These are phyloP conservation scores for Mesembryanthemum crystallinum DNA, from an alignment of 148 eudicot species.

Conservation along the genomic window DNA sequence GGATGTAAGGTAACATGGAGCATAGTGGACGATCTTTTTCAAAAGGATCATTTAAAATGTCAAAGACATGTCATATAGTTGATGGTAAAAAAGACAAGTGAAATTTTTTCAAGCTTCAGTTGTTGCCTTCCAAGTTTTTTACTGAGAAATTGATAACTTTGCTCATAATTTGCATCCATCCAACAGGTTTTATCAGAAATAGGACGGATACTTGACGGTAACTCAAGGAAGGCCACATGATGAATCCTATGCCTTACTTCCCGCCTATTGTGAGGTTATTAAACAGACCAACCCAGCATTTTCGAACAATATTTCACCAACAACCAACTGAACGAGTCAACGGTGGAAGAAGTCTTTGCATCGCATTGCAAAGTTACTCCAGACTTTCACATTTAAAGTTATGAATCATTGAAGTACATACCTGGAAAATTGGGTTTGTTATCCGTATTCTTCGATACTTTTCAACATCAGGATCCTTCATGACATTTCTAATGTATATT, in stretches of 20 bases:
- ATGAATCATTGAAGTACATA: conserved; percentile 19
- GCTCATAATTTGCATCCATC: background rate
- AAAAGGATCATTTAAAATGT: too few species aligned
- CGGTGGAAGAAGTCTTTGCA: background rate
- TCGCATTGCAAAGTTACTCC: background rate
- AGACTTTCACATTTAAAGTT: background rate
- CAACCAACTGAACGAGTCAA: background rate
- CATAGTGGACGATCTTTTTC: too few species aligned
- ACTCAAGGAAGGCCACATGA: background rate
- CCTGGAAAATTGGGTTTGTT: conserved; percentile 74
- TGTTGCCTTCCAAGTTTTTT: background rate
- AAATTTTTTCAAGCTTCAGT: background rate
- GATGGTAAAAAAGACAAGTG: background rate
- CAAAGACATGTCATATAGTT: too few species aligned
- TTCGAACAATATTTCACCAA: too few species aligned
- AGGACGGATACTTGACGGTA: background rate
- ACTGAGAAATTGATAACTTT: too few species aligned
- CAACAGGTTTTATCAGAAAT: background rate
- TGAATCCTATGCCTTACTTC: too few species aligned
- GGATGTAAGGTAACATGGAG: too few species aligned
- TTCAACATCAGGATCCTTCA: conserved; percentile 57
- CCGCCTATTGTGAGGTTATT: too few species aligned
- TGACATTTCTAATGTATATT: conserved; percentile 57
- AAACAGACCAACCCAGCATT: too few species aligned
- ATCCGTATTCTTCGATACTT: conserved; percentile 69